These are phyloP conservation scores for Candida lessepsii DNA, from an alignment of 805 yeast genomes.

Conservation along the genomic window DNA sequence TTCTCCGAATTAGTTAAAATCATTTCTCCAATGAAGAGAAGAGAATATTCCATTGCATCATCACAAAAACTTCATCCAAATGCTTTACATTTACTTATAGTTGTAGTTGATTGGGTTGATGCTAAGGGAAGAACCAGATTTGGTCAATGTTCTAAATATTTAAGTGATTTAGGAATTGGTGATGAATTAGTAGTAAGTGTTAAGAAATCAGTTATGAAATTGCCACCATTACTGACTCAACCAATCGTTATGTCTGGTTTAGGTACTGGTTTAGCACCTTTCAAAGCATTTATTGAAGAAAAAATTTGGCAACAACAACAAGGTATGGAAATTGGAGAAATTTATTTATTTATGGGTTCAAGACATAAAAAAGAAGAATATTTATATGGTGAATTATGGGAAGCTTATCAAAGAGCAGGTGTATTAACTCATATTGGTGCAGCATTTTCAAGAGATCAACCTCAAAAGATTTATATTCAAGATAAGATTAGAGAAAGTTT, in stretches of 20 bases:
- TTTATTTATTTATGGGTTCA: slow-evolving; percentile 86
- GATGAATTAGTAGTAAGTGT: slow-evolving; percentile 89
- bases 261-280: slow-evolving; percentile 97
- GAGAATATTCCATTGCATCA: slow-evolving; percentile 97
- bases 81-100: slow-evolving; percentile 86
- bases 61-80: slow-evolving; percentile 91
- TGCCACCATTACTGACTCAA: slow-evolving; percentile 82
- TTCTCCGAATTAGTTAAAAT: slow-evolving; percentile 66
- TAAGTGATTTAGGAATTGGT: slow-evolving; percentile 77
- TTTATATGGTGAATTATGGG: slow-evolving; percentile 95
- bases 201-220: slow-evolving; percentile 95
- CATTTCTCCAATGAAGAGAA: slow-evolving; percentile 86
- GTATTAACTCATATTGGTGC: slow-evolving; percentile 93
- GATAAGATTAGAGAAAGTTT: slow-evolving; percentile 83
- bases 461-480: slow-evolving; percentile 90
- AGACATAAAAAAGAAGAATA: slow-evolving; percentile 95
- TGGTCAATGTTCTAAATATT: slow-evolving; percentile 92
- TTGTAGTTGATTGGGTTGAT: slow-evolving; percentile 95
- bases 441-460: slow-evolving; percentile 97
- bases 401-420: slow-evolving; percentile 91
- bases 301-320: slow-evolving; percentile 89
- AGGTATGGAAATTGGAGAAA: slow-evolving; percentile 85
- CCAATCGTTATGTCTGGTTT: slow-evolving; percentile 96
- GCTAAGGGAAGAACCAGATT: slow-evolving; percentile 78
- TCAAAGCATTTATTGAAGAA: slow-evolving; percentile 96